Base-by-base conservation (phyloP, 768 basidiomycete genomes). In the Nidularia sp. region DNA sequence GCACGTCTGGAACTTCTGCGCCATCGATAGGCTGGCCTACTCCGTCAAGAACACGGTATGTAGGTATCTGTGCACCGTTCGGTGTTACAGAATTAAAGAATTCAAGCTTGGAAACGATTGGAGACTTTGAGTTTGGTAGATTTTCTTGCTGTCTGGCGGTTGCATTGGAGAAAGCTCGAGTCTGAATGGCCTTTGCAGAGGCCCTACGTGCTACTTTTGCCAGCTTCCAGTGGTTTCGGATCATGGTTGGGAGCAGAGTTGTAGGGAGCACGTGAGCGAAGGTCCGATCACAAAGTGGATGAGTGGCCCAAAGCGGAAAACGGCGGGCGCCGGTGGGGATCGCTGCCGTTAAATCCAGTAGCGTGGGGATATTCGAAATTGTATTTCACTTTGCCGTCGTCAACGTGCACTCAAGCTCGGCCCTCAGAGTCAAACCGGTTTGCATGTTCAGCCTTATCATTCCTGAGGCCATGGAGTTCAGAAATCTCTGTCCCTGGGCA, bases 21-120 rank as follows among this genome's bases (percentile, higher is more conserved):
- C 85, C 89, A 4, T 89, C 79, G 13, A 94, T 69, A 4, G 82
- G 80, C 57, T 80, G 69, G 2, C 94, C 95, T 48, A 80, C 71
- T 31, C 91, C 86, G 67, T 94, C 94, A 32, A 98, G 69, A 0
- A 97, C 79, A 47, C 94, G 79, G 69, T 86, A 96, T 3, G 93
- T 90, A 3, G 94, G 91, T 58, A 96, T 93, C 59, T 79, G 79
- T 18, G 75, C 73, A 10, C 77, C 74, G 8, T 77, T 78, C 6
- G 72, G 73, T 34, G 79, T 80, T 31, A 93, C 82, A 0, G 89
- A 81, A 66, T 92, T 92, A 74, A 93, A 86, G 74, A 92, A 93
- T 47, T 83, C 69, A 35, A 90, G 79, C 50, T 78, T 81, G 10
- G 88, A 66, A 5, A 84, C 82, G 42, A 93, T 80, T 13, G 86